These are phyloP conservation scores for Colletotrichum cordylinicola DNA, from an alignment of 2,329 filamentous ascomycete genomes.

Conservation along the genomic window DNA sequence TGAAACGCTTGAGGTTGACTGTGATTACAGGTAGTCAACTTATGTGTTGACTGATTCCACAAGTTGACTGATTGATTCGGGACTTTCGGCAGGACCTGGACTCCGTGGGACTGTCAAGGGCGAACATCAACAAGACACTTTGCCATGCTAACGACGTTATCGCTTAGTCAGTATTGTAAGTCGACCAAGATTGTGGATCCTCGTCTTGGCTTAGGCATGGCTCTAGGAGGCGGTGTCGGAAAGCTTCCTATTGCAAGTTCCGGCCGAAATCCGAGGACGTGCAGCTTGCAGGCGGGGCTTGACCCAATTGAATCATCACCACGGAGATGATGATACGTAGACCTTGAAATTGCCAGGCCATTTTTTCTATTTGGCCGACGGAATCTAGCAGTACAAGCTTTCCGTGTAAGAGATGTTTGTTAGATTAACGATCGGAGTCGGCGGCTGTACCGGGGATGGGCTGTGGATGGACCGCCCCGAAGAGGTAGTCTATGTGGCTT, in stretches of 20 bases:
- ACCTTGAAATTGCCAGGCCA: not conserved
- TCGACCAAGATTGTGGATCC: not conserved
- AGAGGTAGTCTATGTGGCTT: not conserved
- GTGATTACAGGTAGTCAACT: not conserved
- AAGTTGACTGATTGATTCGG: not conserved
- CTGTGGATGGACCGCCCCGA: not conserved
- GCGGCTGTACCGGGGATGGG: not conserved
- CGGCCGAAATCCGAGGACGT: not conserved
- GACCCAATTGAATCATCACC: not conserved
- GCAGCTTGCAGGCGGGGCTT: not conserved
- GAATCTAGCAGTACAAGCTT: not conserved
- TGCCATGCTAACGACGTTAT: not conserved
- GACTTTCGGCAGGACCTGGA: not conserved
- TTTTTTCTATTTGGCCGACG: not conserved
- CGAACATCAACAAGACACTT: not conserved
- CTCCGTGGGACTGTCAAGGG: not conserved
- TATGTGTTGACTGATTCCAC: not conserved
- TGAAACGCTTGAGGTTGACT: accelerated
- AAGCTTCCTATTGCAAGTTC: not conserved
- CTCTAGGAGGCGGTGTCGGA: not conserved
- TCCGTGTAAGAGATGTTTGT: not conserved
- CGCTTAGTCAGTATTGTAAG: not conserved
- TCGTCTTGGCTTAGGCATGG: not conserved
- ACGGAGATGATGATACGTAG: not conserved
- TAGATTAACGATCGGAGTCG: not conserved